phyloP scores from a whole-genome alignment of 352 stramenopile species.

The Pythium rishiriense region DNA sequence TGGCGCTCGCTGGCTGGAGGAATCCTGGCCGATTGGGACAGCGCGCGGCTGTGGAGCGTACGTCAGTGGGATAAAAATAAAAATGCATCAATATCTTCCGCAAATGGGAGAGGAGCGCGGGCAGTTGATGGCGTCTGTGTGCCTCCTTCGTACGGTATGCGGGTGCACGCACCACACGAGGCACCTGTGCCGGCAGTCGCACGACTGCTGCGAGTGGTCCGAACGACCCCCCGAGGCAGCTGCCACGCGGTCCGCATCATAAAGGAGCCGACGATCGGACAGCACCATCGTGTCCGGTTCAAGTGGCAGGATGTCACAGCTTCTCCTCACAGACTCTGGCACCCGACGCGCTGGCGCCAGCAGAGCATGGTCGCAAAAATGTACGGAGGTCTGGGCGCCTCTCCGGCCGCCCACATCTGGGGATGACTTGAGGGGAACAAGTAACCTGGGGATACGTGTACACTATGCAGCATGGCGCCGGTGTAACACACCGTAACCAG shows the following conservation, averaged over 20 bases:
- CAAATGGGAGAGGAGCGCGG: no score
- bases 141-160: neutral
- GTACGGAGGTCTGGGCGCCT: neutral
- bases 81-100: neutral
- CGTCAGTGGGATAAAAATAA: conserved; percentile 10
- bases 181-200: neutral
- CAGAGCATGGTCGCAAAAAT: no score
- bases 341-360: neutral
- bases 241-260: neutral
- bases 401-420: neutral
- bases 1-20: neutral
- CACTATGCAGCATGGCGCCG: neutral
- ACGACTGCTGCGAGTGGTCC: neutral
- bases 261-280: neutral
- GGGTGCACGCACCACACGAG: no score
- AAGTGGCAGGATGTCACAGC: neutral
- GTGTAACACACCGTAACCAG: conserved; percentile 2
- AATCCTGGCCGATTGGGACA: neutral
- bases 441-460: conserved; percentile 5
- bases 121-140: neutral
- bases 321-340: neutral
- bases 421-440: neutral
- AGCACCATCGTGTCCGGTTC: neutral
- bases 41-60: neutral
- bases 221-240: neutral